phyloP scores from a whole-genome alignment of 1,284 basidiomycete genomes.

The Agaricales sp. region DNA sequence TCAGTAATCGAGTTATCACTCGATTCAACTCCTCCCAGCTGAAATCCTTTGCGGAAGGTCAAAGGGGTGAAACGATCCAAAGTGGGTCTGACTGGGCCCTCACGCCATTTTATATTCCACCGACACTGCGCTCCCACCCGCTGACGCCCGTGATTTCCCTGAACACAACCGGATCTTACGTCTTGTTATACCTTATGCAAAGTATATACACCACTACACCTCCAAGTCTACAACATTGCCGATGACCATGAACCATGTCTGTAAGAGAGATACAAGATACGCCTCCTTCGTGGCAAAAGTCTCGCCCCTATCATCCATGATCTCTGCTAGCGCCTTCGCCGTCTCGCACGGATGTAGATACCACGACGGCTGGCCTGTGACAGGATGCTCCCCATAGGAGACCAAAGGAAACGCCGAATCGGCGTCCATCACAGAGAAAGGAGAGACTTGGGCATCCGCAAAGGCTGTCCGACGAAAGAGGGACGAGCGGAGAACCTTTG shows the following conservation, averaged over 20 bases:
- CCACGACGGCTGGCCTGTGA: conserved; percentile 62
- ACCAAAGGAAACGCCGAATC: conserved; percentile 57
- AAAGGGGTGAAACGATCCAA: background rate
- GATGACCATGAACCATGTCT: conserved; percentile 68
- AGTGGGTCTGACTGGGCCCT: background rate
- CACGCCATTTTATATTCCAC: background rate
- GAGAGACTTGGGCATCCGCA: conserved; percentile 31
- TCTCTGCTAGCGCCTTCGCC: conserved; percentile 48
- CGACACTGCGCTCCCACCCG: too few species aligned
- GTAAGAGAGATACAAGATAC: conserved; percentile 40
- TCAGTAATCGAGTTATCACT: background rate
- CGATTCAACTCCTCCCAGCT: too few species aligned
- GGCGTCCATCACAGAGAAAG: conserved; percentile 42
- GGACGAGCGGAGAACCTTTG: conserved; percentile 42
- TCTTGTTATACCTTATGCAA: too few species aligned
- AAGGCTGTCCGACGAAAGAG: conserved; percentile 45
- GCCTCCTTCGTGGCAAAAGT: conserved; percentile 15
- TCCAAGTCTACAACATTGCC: conserved; percentile 46
- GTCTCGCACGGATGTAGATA: conserved; percentile 80
- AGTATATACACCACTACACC: too few species aligned
- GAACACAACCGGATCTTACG: too few species aligned
- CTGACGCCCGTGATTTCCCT: too few species aligned
- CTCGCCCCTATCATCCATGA: conserved; percentile 38
- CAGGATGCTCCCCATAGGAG: conserved; percentile 78
- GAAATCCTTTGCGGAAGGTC: background rate